Conservation (phyloP, 1,284 basidiomycete species). For the Apiotrichum siamense region DNA sequence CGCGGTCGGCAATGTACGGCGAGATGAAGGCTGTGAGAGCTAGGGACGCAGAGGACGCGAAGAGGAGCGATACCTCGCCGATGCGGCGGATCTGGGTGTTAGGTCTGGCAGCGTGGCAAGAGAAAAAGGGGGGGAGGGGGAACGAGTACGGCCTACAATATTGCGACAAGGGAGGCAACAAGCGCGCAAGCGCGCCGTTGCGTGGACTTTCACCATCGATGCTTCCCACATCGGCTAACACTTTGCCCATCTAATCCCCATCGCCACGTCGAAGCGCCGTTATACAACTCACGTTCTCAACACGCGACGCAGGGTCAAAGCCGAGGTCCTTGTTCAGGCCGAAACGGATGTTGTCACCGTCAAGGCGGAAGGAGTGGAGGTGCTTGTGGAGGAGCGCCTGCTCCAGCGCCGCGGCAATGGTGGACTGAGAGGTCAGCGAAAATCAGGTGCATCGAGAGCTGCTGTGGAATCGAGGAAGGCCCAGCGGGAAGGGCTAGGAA, state of each 20-base stretch:
- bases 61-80: constrained; percentile 93
- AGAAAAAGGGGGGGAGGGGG: not conserved
- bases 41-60: constrained; percentile 79
- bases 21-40: constrained; percentile 97
- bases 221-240: no score
- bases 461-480: not conserved
- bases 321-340: constrained; percentile 98
- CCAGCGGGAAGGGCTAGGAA: no score
- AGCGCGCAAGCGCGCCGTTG: no score
- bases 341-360: constrained; percentile 95
- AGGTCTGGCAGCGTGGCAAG: not conserved
- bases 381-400: constrained; percentile 85
- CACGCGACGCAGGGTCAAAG: constrained; percentile 88
- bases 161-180: no score
- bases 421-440: constrained; percentile 61
- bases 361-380: constrained; percentile 84
- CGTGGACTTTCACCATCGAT: no score
- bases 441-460: no score
- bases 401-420: constrained; percentile 94
- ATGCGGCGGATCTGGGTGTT: constrained; percentile 70
- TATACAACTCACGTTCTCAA: constrained; percentile 64
- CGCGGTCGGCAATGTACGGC: constrained; percentile 85
- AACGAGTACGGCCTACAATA: no score
- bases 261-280: no score
- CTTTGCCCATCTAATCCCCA: no score